Base-by-base conservation (phyloP, 371 early-diverging fungal species). In the Amoeboaphelidium occidentale region DNA sequence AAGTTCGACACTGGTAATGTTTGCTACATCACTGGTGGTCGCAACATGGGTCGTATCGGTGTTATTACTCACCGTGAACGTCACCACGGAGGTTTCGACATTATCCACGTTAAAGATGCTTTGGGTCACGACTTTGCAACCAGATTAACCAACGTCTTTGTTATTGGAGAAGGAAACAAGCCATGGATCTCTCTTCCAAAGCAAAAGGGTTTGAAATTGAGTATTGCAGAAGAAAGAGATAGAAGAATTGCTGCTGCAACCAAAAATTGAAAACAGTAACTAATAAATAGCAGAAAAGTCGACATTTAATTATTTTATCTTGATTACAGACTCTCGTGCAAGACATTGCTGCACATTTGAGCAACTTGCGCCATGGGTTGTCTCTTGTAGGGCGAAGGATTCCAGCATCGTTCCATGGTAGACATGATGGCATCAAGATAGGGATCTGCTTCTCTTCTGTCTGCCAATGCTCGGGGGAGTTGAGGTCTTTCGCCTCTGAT, bases 41-140 rank as follows among this genome's bases (percentile, higher is more conserved):
- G 88, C 63, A 93, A 94, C 78, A 86, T 87, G 73, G 99, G 98
- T 60, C 91, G 98, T 75, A 83, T 97, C 58, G 98, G 99, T 74
- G 72, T 84, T 63, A 84, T 99, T 65, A 80, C 81, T 57, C 84
- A 86, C 75, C 84, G 92, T 64, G 96, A 98, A 69, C 78, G 82
- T 57, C 94, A 93, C 77, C 68, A 78, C 60, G 94, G 97, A 63
- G 94, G 96, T 69, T 91, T 94, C 73, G 90, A 84, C 59, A 84
- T 88, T 53, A 78, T 87, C 54, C 82, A 85, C 73, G 64, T 93
- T 62, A 85, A 85, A 75, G 97, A 96, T 62, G 66, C 81, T 51
- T 64, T 73, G 48, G 88, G 79, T 61, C 80, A 81, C 60, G 59
- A 69, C 56, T 96, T 93, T 67, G 81, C 89, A 55, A 88, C 89